A percentile compares a stretch with the other conserved stretches of the same genome.
Conservation (phyloP, 2,329 filamentous ascomycete species). For the Colletotrichum limetticola region DNA sequence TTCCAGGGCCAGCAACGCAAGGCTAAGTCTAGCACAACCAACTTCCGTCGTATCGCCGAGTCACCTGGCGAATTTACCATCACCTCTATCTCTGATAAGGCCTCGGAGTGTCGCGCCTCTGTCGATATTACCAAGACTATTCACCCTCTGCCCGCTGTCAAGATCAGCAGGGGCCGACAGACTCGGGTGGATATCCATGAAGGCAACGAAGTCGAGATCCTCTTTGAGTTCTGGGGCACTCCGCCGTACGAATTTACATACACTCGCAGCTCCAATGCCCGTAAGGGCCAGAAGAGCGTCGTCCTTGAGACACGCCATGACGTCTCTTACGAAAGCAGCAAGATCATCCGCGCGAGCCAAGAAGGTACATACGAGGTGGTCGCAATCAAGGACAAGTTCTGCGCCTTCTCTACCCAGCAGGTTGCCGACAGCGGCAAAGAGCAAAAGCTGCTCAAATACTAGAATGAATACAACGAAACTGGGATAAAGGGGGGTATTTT, state of each 20-base stretch:
- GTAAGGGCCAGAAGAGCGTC: conserved; percentile 79
- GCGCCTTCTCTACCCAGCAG: conserved; percentile 83
- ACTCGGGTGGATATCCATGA: conserved; percentile 94
- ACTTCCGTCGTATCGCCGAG: conserved; percentile 93
- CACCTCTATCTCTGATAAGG: conserved; percentile 86
- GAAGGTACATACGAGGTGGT: conserved; percentile 99
- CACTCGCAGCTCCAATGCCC: conserved; percentile 87
- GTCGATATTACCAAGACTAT: conserved; percentile 85
- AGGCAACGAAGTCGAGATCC: conserved; percentile 90
- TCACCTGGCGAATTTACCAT: conserved; percentile 90
- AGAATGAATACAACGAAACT: conserved; percentile 22
- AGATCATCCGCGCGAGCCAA: conserved; percentile 85
- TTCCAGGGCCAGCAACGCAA: conserved; percentile 85
- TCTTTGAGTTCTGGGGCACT: conserved; percentile 95
- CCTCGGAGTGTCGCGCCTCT: conserved; percentile 85
- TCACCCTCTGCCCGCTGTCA: conserved; percentile 91
- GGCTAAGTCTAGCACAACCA: conserved; percentile 81
- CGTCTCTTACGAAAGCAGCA: conserved; percentile 81
- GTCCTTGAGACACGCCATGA: conserved; percentile 94
- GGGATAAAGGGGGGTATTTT: background rate
- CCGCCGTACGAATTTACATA: conserved; percentile 99
- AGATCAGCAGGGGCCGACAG: conserved; percentile 85
- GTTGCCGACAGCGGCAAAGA: conserved; percentile 59
- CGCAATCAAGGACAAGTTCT: conserved; percentile 92
- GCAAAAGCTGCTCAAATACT: conserved; percentile 45